Evolutionary conservation across 129 eudicot species (phyloP).

Genomic region (Apium graveolens): DNA sequence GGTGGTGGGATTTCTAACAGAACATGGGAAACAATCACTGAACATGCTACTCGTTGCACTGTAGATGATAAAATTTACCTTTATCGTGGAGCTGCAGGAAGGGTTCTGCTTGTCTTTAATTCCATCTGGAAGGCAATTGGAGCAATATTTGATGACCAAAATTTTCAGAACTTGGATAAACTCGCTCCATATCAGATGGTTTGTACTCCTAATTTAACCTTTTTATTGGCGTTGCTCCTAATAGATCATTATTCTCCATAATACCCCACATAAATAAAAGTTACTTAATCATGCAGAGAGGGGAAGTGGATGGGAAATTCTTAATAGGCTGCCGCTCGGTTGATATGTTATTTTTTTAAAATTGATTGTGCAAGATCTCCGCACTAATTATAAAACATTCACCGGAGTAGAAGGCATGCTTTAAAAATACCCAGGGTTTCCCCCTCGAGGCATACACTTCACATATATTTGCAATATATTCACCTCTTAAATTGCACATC

Average conservation of each 20-base stretch:
- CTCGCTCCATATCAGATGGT: constrained; percentile 55
- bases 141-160: constrained; percentile 55
- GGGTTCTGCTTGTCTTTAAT: constrained; percentile 37
- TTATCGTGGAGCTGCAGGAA: constrained; percentile 30
- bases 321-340: background rate
- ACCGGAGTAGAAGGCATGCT: background rate
- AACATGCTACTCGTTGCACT: constrained; percentile 52
- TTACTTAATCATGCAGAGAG: background rate
- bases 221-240: background rate
- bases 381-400: background rate
- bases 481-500: background rate
- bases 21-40: constrained; percentile 56
- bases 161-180: constrained; percentile 30
- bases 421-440: background rate
- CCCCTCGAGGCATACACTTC: background rate
- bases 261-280: background rate
- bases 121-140: constrained; percentile 48
- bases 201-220: constrained; percentile 9
- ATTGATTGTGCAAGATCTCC: background rate
- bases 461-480: background rate
- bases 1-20: constrained; percentile 47
- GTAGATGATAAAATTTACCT: constrained; percentile 40
- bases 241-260: background rate
- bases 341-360: background rate
- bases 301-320: background rate